Conservation (phyloP, 179 eudicot genomes). For the Spinacia oleracea region DNA sequence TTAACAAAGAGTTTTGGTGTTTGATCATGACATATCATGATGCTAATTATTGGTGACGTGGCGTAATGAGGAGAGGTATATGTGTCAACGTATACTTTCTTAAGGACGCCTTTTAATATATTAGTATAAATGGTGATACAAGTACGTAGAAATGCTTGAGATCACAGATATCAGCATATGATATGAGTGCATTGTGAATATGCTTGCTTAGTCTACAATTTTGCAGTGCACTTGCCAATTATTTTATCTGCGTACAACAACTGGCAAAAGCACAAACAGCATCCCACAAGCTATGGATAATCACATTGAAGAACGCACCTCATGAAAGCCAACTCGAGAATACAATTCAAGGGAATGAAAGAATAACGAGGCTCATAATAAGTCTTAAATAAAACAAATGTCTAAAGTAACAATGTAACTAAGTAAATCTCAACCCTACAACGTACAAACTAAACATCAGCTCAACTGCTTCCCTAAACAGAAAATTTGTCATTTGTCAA, state of each 20-base stretch:
- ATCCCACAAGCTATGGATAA: neutral
- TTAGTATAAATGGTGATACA: too few relatives aligned
- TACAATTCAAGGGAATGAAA: neutral
- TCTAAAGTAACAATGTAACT: neutral
- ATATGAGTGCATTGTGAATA: neutral
- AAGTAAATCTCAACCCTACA: conserved; percentile 11
- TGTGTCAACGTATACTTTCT: too few relatives aligned
- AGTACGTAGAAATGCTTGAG: too few relatives aligned
- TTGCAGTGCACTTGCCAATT: neutral
- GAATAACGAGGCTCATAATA: neutral
- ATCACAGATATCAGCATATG: neutral
- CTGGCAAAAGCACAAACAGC: neutral
- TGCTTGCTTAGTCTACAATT: neutral
- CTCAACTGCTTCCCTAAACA: conserved; percentile 19
- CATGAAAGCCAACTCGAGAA: neutral
- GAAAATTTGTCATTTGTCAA: conserved; percentile 18
- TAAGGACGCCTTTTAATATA: too few relatives aligned
- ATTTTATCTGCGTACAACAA: neutral
- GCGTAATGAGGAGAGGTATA: too few relatives aligned
- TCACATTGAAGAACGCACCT: neutral
- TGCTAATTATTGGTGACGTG: too few relatives aligned
- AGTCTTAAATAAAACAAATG: neutral
- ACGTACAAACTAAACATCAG: conserved; percentile 30
- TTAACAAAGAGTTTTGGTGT: too few relatives aligned
- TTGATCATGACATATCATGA: too few relatives aligned